Evolutionary conservation across 805 yeast species (phyloP), one percentile per base, ranked within the genome.

Genomic region (Nakazawaea siamensis): DNA sequence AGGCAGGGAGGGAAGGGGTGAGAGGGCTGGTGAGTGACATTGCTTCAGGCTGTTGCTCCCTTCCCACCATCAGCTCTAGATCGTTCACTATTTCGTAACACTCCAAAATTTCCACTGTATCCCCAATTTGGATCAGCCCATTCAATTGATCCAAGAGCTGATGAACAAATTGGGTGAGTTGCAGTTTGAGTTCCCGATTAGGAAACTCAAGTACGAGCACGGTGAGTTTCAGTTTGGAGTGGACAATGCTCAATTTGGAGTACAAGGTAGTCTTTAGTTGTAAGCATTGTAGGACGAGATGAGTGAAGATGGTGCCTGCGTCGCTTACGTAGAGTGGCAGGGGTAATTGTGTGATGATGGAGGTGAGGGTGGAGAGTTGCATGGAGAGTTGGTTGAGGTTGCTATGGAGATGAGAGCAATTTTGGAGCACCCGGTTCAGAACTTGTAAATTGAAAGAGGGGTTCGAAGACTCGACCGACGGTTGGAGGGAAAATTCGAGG

Each of bases 1-100:
- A 21, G 24, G 8, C 8, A 8, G 8, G 24, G 24, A 21, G 24
- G 24, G n/a, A n/a, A n/a, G n/a, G n/a, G n/a, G n/a, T n/a, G n/a
- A n/a, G n/a, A n/a, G n/a, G n/a, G n/a, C n/a, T n/a, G n/a, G n/a
- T n/a, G n/a, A n/a, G n/a, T n/a, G n/a, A n/a, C n/a, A n/a, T n/a
- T n/a, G n/a, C n/a, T n/a, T n/a, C n/a, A n/a, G n/a, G n/a, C n/a
- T n/a, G n/a, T n/a, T n/a, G n/a, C n/a, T n/a, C n/a, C n/a, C n/a
- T n/a, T n/a, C n/a, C n/a, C 51, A 76, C 80, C 86, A 80, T 80
- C 44, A 75, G 69, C 47, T 80, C 87, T 55, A 80, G 77, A 44
- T 80, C 87, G 40, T 67, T 66, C 19, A 80, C 73, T 20, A 78
- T 77, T 0, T 75, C 73, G 36, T 80, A 61, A 44, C 85, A 79